Conservation (phyloP, 2,329 filamentous ascomycete genomes). For the Cercospora sp. region DNA sequence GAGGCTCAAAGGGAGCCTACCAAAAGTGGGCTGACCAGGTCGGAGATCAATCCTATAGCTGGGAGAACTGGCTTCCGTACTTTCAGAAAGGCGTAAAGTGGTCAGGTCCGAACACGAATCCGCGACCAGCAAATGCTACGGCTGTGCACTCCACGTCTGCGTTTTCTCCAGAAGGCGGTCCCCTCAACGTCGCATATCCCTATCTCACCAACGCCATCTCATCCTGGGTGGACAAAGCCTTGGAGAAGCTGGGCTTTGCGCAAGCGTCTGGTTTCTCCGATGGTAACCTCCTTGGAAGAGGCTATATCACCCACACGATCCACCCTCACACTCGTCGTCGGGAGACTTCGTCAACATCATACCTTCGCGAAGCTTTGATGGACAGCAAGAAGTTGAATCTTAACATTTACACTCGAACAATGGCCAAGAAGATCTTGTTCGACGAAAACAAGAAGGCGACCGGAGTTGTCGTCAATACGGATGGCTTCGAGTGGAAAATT, state of each 20-base stretch:
- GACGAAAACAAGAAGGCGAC: constrained; percentile 33
- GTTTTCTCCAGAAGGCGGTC: background rate
- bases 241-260: constrained; percentile 16
- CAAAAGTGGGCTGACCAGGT: constrained; percentile 42
- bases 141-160: background rate
- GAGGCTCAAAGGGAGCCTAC: constrained; percentile 38
- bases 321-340: background rate
- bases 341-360: constrained; percentile 9
- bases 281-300: constrained; percentile 8
- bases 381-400: constrained; percentile 15
- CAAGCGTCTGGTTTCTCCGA: constrained; percentile 15
- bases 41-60: constrained; percentile 39
- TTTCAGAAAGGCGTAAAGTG: constrained; percentile 19
- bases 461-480: constrained; percentile 24
- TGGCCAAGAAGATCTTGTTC: constrained; percentile 38
- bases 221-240: constrained; percentile 10
- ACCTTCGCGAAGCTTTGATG: constrained; percentile 16
- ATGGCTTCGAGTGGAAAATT: constrained; percentile 1
- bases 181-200: constrained; percentile 16
- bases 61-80: constrained; percentile 33
- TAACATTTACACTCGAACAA: constrained; percentile 15
- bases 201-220: constrained; percentile 19
- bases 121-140: constrained; percentile 18
- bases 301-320: background rate
- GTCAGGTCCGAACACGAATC: constrained; percentile 1